phyloP scores from a whole-genome alignment of 2,329 filamentous ascomycete genomes.

The Byssochlamys sp. region DNA sequence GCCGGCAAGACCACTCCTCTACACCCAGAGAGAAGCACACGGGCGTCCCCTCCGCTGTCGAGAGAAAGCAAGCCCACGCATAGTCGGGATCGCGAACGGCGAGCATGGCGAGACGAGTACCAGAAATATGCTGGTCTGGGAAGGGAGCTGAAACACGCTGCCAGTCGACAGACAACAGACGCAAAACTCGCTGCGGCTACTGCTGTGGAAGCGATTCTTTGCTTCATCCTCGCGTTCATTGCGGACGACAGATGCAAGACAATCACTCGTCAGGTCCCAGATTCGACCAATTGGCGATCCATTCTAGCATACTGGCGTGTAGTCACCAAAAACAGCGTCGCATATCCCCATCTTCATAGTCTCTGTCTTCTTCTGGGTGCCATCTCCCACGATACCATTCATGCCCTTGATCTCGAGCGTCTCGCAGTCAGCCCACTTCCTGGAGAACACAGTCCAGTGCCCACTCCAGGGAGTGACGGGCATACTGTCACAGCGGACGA shows the following conservation, averaged over 20 bases:
- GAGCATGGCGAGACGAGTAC: constrained; percentile 35
- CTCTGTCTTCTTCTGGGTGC: constrained; percentile 39
- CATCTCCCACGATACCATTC: constrained; percentile 37
- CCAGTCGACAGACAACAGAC: constrained; percentile 26
- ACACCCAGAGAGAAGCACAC: constrained; percentile 15
- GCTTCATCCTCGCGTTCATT: constrained; percentile 40
- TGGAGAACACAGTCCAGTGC: constrained; percentile 28
- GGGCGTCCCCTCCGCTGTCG: constrained; percentile 19
- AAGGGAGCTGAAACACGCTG: constrained; percentile 38
- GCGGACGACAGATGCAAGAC: constrained; percentile 33
- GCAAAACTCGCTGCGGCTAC: constrained; percentile 31
- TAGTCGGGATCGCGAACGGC: constrained; percentile 26
- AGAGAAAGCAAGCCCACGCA: constrained; percentile 13
- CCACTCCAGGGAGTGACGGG: constrained; percentile 37
- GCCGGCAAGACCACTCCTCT: constrained; percentile 20
- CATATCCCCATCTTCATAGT: constrained; percentile 33
- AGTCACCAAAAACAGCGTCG: constrained; percentile 28
- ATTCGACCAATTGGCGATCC: constrained; percentile 37
- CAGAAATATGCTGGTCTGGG: constrained; percentile 35
- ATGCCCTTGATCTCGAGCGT: constrained; percentile 36
- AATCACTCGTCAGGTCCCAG: constrained; percentile 26
- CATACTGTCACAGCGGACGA: constrained; percentile 29
- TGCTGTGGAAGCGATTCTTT: constrained; percentile 37
- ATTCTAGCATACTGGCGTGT: constrained; percentile 40
- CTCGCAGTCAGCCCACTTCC: constrained; percentile 32